These are phyloP conservation scores for Neoarthrinium moseri DNA, from an alignment of 2,329 filamentous ascomycete genomes.

Conservation along the genomic window DNA sequence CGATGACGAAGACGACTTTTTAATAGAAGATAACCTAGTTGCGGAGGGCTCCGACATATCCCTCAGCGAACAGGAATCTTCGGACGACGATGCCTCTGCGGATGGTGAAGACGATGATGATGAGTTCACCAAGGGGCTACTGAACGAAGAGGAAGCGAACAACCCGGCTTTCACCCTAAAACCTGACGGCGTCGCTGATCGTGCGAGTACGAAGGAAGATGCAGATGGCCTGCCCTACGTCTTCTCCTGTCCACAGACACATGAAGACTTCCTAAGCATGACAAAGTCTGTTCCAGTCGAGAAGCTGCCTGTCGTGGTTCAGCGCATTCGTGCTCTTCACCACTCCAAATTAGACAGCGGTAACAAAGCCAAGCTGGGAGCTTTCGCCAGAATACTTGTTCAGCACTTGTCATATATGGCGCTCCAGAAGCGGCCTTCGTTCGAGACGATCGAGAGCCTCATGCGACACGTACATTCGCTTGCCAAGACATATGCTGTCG, in stretches of 20 bases:
- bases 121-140: conserved; percentile 70
- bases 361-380: conserved; percentile 79
- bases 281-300: conserved; percentile 59
- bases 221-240: conserved; percentile 72
- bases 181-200: conserved; percentile 32
- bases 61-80: conserved; percentile 9
- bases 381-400: conserved; percentile 66
- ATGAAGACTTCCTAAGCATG: conserved; percentile 70
- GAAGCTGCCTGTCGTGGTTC: conserved; percentile 75
- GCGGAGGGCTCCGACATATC: conserved; percentile 49
- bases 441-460: conserved; percentile 72
- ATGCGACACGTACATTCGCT: conserved; percentile 91
- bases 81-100: conserved; percentile 41
- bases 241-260: conserved; percentile 79
- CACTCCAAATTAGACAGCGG: conserved; percentile 81
- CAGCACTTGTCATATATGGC: conserved; percentile 57
- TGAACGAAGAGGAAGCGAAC: conserved; percentile 56
- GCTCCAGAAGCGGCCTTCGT: conserved; percentile 46
- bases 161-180: conserved; percentile 48
- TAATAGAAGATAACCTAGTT: conserved; percentile 85
- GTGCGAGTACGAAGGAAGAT: conserved; percentile 42
- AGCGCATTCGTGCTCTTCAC: conserved; percentile 88
- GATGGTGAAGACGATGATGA: conserved; percentile 58
- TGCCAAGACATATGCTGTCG: conserved; percentile 78
- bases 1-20: conserved; percentile 92